Base-by-base conservation (phyloP, 1,139 yeast species). In the Kodamaea anthophila region DNA sequence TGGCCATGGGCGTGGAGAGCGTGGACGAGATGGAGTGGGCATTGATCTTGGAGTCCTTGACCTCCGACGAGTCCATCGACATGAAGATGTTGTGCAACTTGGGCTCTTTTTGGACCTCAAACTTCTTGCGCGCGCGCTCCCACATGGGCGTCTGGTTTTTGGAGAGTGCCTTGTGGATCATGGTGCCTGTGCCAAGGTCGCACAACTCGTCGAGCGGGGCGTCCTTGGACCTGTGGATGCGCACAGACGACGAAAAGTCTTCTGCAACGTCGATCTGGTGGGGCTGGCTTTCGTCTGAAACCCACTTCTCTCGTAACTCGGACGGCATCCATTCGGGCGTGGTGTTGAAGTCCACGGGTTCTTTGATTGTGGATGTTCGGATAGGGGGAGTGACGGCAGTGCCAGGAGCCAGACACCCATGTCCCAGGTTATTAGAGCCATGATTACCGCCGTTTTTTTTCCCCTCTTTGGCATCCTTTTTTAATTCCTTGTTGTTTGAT, bases 271-370 rank as follows among this genome's bases (percentile, higher is more conserved):
- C 15, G 10, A 21, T 21, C 21, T 9, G n/a, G 10, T 10, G 11
- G 15, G 12, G 36, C 26, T 14, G 27, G 11, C 16, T 24, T 20
- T 23, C 31, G 5, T 15, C 15, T 4, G 21, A 39, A 5, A 38
- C 47, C 71, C 71, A 65, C 37, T 54, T 53, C 10, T 58, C 69
- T 23, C 49, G 47, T 30, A 66, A 49, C 27, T 52, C 69, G 5
- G 53, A 37, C 0, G 71, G 71, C 70, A 66, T 65, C 72, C 71
- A 65, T 18, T 57, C 59, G 0, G 71, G 70, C 1, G 70, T 63
- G 5, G 45, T 40, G 30, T 55, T 46, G 28, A 37, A 35, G n/a
- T 36, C 40, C 2, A 30, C 31, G 11, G 27, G 27, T 7, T 26
- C 34, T 18, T 36, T 36, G n/a, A 45, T 24, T n/a, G 52, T 44